Conservation (phyloP, 148 eudicot species). For the Nepenthes mirabilis region DNA sequence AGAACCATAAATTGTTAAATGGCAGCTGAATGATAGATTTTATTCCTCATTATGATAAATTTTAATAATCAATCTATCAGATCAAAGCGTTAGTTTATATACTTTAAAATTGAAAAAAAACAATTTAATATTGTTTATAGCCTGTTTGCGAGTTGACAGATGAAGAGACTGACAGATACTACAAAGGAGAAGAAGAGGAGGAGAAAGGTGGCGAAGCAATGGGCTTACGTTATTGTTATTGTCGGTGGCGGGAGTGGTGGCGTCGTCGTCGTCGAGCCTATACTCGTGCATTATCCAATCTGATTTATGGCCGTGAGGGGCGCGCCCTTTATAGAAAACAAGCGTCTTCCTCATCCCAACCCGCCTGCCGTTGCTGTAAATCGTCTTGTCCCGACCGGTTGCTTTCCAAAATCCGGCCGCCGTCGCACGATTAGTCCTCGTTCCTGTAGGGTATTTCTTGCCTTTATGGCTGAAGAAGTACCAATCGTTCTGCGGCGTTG, state of each 20-base stretch:
- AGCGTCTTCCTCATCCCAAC: constrained; percentile 52
- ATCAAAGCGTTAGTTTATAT: no score
- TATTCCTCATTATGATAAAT: no score
- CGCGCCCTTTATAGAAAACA: constrained; percentile 49
- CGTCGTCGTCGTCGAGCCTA: constrained; percentile 25
- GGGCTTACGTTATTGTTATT: neutral
- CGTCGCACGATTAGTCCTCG: constrained; percentile 44
- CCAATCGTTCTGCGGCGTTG: constrained; percentile 48
- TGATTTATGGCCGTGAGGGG: constrained; percentile 46
- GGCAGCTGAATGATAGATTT: no score
- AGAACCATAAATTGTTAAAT: no score
- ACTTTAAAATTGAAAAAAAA: no score
- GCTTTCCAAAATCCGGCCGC: constrained; percentile 55
- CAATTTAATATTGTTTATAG: no score
- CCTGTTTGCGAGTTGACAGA: no score
- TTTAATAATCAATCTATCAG: no score
- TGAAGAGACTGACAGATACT: neutral
- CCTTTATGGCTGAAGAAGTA: constrained; percentile 54
- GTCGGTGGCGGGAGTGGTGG: constrained; percentile 10
- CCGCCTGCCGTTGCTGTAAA: constrained; percentile 20
- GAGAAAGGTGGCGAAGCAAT: neutral
- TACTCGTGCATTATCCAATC: constrained; percentile 61
- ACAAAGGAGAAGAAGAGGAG: no score
- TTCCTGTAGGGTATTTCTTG: constrained; percentile 53
- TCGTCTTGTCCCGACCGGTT: constrained; percentile 45